These are phyloP conservation scores for Magnaporthiopsis poae DNA, from an alignment of 2,329 filamentous ascomycete species.

Conservation along the genomic window DNA sequence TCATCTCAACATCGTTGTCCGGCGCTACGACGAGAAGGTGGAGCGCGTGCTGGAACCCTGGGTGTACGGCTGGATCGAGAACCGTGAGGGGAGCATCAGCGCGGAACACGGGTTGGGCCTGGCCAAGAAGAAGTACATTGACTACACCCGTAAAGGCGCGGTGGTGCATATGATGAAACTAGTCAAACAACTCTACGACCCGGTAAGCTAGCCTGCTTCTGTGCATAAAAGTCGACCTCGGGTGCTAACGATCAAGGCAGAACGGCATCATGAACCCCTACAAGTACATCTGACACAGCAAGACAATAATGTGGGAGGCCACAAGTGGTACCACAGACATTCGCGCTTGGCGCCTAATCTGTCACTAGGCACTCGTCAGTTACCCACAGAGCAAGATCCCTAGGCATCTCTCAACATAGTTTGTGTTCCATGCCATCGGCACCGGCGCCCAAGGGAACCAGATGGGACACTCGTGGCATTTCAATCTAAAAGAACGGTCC, in stretches of 20 bases:
- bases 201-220: slow-evolving; percentile 48
- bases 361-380: background rate
- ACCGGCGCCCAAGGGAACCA: background rate
- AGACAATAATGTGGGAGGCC: background rate
- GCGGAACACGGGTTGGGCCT: slow-evolving; percentile 91
- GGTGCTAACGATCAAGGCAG: slow-evolving; percentile 33
- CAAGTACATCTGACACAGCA: slow-evolving; percentile 64
- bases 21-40: slow-evolving; percentile 75
- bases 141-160: slow-evolving; percentile 79
- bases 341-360: background rate
- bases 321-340: background rate
- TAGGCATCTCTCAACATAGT: background rate
- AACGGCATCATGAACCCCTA: slow-evolving; percentile 99
- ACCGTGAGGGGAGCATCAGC: slow-evolving; percentile 84
- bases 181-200: slow-evolving; percentile 88
- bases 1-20: slow-evolving; percentile 79
- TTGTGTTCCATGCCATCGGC: background rate
- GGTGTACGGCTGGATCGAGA: slow-evolving; percentile 92
- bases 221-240: background rate
- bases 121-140: slow-evolving; percentile 91
- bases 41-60: slow-evolving; percentile 85
- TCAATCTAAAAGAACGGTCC: background rate
- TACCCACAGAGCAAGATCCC: background rate
- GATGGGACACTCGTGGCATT: background rate
- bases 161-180: slow-evolving; percentile 90